phyloP scores from a whole-genome alignment of 495 filamentous ascomycete species.

The Staphylotrichum tortipilum region DNA sequence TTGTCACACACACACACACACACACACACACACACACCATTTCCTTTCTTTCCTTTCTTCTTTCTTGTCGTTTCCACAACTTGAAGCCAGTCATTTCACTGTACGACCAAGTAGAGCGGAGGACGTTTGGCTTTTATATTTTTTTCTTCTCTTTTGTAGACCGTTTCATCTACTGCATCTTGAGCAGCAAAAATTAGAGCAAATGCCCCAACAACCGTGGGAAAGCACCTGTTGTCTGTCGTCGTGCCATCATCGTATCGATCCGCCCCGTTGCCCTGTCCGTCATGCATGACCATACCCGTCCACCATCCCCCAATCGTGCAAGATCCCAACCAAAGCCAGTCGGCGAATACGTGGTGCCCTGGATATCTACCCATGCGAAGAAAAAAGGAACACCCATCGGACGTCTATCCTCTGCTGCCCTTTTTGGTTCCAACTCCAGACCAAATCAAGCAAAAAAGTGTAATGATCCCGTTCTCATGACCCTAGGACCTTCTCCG shows the following conservation, averaged over 20 bases:
- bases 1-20: too few species aligned
- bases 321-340: slow-evolving; percentile 8
- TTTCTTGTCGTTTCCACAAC: too few species aligned
- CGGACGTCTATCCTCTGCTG: background rate
- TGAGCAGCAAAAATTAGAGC: background rate
- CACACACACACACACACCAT: too few species aligned
- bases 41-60: too few species aligned
- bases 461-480: slow-evolving; percentile 2
- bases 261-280: too few species aligned
- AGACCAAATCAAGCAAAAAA: slow-evolving; percentile 12
- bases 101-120: slow-evolving; percentile 3
- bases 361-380: slow-evolving; percentile 9
- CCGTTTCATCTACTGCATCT: slow-evolving; percentile 5
- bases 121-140: background rate
- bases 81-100: too few species aligned
- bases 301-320: background rate
- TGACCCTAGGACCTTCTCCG: background rate
- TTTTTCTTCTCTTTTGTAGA: slow-evolving; percentile 4
- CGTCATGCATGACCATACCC: slow-evolving; percentile 4
- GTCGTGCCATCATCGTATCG: too few species aligned
- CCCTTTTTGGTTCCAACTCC: slow-evolving; percentile 15
- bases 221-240: background rate
- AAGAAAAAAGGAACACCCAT: slow-evolving; percentile 5
- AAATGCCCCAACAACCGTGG: slow-evolving; percentile 1
- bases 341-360: slow-evolving; percentile 1